Evolutionary conservation across 805 yeast species (phyloP).

Genomic region (Maudiozyma saulgeensis): DNA sequence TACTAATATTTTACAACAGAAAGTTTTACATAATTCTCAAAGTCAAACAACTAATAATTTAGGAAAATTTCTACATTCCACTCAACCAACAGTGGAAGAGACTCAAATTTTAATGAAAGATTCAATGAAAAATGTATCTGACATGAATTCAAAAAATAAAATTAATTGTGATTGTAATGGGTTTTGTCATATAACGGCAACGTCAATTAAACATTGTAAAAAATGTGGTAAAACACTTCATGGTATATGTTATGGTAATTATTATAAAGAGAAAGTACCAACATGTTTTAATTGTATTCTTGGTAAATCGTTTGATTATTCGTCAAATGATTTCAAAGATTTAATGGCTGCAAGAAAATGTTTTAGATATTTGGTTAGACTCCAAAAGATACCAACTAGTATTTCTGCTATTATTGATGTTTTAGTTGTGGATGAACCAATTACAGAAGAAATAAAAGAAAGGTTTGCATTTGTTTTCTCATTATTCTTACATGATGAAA

Average conservation of each 20-base stretch:
- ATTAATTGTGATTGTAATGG: constrained; percentile 26
- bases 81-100: constrained; percentile 18
- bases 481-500: constrained; percentile 12
- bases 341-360: constrained; percentile 32
- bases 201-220: constrained; percentile 20
- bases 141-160: neutral
- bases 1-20: neutral
- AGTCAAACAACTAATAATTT: constrained; percentile 29
- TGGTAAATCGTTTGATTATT: constrained; percentile 10
- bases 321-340: constrained; percentile 17
- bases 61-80: constrained; percentile 21
- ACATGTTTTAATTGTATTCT: constrained; percentile 25
- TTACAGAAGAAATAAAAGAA: constrained; percentile 9
- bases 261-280: constrained; percentile 6
- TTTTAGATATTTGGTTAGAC: constrained; percentile 20
- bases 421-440: constrained; percentile 6
- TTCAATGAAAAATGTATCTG: constrained; percentile 1
- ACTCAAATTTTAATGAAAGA: constrained; percentile 20
- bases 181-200: constrained; percentile 9
- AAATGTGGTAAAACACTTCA: constrained; percentile 28
- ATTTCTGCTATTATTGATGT: constrained; percentile 9
- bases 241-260: constrained; percentile 30
- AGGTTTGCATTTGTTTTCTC: constrained; percentile 11
- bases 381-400: constrained; percentile 14
- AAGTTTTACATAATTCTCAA: neutral